Percentiles rank a stretch among this genome's conserved stretches.
Conservation (phyloP, 176 grass and related monocot species). For the Echinochloa phyllopogon region DNA sequence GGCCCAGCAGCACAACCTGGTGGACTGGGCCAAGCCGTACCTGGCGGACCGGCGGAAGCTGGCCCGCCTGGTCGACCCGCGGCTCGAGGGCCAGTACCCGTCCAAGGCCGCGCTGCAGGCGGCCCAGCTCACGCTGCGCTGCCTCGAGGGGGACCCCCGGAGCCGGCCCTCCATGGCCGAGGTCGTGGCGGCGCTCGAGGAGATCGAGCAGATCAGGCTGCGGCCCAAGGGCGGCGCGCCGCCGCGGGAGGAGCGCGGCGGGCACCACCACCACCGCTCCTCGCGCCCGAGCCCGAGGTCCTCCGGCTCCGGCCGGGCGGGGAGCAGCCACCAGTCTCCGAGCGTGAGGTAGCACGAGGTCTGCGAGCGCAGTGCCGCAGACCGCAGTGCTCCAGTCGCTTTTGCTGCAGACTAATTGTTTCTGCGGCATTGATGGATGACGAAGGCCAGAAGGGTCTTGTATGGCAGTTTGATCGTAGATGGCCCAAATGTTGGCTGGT, state of each 20-base stretch:
- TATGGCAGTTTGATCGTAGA: not conserved
- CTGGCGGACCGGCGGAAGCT: constrained; percentile 59
- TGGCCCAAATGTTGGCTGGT: not conserved
- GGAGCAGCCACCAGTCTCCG: constrained; percentile 6
- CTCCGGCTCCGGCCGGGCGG: not conserved
- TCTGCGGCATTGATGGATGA: not conserved
- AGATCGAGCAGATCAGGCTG: constrained; percentile 45
- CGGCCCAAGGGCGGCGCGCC: constrained; percentile 27
- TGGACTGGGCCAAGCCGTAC: constrained; percentile 47
- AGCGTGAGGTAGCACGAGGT: not conserved
- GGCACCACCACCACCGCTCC: not conserved
- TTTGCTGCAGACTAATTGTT: not conserved
- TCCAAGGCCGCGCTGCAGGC: constrained; percentile 52
- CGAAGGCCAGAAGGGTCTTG: constrained; percentile 9
- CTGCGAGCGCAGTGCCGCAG: not conserved
- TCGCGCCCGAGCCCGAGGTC: not conserved
- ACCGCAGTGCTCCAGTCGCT: not conserved
- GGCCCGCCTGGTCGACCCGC: constrained; percentile 57
- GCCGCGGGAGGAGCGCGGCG: not conserved
- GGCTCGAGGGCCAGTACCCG: constrained; percentile 65
- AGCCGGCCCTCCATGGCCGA: constrained; percentile 52
- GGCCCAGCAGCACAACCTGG: constrained; percentile 59
- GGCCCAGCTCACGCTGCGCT: constrained; percentile 60
- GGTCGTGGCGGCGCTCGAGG: constrained; percentile 43
- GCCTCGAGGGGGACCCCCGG: constrained; percentile 54